A percentile compares a stretch with the other conserved stretches of the same genome.
Evolutionary conservation across 2,329 filamentous ascomycete genomes (phyloP).

Genomic region (Colletotrichum abscissum): DNA sequence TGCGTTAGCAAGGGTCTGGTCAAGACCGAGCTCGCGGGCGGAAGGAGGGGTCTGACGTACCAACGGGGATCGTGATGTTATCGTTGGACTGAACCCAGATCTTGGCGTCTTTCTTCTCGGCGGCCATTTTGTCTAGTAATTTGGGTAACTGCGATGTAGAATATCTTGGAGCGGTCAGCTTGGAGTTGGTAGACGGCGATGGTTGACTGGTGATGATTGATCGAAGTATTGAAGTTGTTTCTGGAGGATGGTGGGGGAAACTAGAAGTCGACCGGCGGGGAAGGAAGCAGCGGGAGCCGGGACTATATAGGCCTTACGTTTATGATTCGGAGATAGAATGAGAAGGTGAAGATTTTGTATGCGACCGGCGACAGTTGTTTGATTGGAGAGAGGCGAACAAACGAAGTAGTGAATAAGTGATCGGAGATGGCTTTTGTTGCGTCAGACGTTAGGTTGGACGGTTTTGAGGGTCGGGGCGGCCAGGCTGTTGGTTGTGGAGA

Average conservation of each 20-base stretch:
- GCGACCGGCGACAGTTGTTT: background rate
- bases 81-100: conserved; percentile 66
- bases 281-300: background rate
- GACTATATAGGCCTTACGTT: too few species aligned
- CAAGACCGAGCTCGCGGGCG: background rate
- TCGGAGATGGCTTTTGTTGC: conserved; percentile 21
- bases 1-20: conserved; percentile 4
- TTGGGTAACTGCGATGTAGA: background rate
- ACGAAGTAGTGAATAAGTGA: background rate
- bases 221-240: background rate
- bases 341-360: background rate
- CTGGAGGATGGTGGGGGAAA: conserved; percentile 4
- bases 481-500: conserved; percentile 17
- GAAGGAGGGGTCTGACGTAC: conserved; percentile 36
- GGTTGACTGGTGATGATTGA: background rate
- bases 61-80: conserved; percentile 56
- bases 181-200: background rate
- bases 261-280: background rate
- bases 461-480: conserved; percentile 5
- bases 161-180: background rate
- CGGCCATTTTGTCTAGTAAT: conserved; percentile 46
- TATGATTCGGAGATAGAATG: too few species aligned
- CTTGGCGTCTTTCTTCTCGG: conserved; percentile 50
- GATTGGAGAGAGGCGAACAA: background rate
- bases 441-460: conserved; percentile 16